Evolutionary conservation across 441 rosid species (phyloP).

Genomic region (Theobroma grandiflorum): DNA sequence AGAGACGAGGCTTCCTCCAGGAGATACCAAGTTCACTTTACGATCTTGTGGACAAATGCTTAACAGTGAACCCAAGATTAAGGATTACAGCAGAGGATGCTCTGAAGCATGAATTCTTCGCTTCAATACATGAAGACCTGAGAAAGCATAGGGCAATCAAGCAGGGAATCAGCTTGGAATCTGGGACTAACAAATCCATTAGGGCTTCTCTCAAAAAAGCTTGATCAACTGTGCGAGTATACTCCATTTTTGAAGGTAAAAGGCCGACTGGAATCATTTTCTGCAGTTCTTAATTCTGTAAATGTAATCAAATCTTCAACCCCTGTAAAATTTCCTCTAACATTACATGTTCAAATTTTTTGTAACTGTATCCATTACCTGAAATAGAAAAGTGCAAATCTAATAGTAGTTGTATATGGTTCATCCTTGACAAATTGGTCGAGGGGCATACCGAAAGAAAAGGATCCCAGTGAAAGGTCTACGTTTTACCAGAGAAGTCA

Average conservation of each 20-base stretch:
- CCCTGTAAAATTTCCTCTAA: background rate
- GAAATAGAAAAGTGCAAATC: conserved; percentile 1
- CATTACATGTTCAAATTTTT: background rate
- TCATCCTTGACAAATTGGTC: background rate
- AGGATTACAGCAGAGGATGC: conserved; percentile 93
- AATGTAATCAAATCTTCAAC: background rate
- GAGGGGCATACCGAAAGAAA: background rate
- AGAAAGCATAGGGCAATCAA: conserved; percentile 56
- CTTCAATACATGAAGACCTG: conserved; percentile 54
- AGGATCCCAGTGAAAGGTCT: background rate
- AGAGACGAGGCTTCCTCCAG: conserved; percentile 69
- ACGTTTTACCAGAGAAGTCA: background rate
- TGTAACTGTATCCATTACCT: background rate
- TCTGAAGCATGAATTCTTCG: conserved; percentile 85
- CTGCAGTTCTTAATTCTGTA: background rate
- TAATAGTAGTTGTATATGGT: background rate
- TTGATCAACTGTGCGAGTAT: background rate
- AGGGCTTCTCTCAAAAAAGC: conserved; percentile 22
- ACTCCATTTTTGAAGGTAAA: background rate
- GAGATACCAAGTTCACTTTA: conserved; percentile 66
- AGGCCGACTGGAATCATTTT: background rate
- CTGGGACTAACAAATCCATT: conserved; percentile 25
- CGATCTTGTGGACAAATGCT: conserved; percentile 88
- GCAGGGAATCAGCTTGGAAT: conserved; percentile 40
- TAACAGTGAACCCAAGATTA: conserved; percentile 84